Evolutionary conservation across 1,284 basidiomycete species (phyloP).

Genomic region (Trichosporon asahii): DNA sequence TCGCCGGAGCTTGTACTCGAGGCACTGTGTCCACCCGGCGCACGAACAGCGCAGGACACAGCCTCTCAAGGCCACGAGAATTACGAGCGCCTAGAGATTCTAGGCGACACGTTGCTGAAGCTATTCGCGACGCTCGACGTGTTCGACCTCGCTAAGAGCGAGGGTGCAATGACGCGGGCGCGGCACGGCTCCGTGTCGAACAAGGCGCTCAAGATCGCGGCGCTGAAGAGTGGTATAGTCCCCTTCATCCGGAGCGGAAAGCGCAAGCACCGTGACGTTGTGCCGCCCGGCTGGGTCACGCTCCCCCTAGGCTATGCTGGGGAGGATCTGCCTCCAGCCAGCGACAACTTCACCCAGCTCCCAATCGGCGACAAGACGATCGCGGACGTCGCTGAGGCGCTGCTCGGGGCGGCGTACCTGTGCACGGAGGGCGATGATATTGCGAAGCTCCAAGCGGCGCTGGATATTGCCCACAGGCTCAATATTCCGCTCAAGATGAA

Average conservation of each 20-base stretch:
- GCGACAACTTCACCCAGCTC: background rate
- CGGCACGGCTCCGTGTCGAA: constrained; percentile 36
- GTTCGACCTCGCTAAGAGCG: constrained; percentile 18
- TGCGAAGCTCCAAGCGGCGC: constrained; percentile 28
- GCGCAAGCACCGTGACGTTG: constrained; percentile 29
- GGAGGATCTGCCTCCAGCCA: background rate
- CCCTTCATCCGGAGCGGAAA: constrained; percentile 32
- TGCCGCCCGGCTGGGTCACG: constrained; percentile 34
- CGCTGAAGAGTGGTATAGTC: constrained; percentile 29
- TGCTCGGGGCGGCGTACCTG: constrained; percentile 41
- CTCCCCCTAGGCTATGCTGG: background rate
- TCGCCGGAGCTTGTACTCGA: constrained; percentile 19
- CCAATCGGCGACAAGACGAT: constrained; percentile 15
- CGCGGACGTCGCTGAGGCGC: constrained; percentile 43
- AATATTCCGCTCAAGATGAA: constrained; percentile 25
- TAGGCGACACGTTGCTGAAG: constrained; percentile 45
- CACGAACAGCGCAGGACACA: background rate
- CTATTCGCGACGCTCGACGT: constrained; percentile 30
- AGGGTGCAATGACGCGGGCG: constrained; percentile 23
- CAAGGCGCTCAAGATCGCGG: constrained; percentile 25
- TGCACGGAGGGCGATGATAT: constrained; percentile 17
- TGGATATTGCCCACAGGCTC: constrained; percentile 29
- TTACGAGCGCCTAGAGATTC: constrained; percentile 46
- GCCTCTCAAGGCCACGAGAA: constrained; percentile 13
- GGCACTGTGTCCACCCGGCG: constrained; percentile 30